Conservation (phyloP, 2,329 filamentous ascomycete genomes). For the Onygenales sp. region DNA sequence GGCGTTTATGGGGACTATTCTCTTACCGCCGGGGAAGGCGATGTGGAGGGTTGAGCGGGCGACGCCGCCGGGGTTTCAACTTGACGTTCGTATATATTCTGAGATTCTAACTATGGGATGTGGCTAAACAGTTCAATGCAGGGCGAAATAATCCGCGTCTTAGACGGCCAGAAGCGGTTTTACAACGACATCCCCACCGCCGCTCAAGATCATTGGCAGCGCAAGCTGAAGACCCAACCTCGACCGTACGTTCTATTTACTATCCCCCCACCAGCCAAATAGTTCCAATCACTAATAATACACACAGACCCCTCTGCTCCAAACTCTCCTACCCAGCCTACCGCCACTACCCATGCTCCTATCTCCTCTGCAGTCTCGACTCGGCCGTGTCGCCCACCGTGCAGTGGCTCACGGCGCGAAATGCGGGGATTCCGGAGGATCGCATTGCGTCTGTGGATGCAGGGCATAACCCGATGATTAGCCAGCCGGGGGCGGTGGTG, state of each 20-base stretch:
- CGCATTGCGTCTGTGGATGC: background rate
- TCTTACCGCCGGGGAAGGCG: background rate
- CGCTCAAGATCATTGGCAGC: conserved; percentile 1
- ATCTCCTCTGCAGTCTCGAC: conserved; percentile 8
- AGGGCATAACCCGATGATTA: conserved; percentile 8
- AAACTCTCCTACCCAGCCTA: conserved; percentile 10
- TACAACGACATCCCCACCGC: conserved; percentile 6
- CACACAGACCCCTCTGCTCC: conserved; percentile 4
- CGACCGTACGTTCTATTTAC: background rate
- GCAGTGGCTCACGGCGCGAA: conserved; percentile 5
- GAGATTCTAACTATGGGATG: background rate
- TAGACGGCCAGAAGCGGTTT: conserved; percentile 4
- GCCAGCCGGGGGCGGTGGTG: conserved; percentile 3
- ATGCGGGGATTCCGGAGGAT: conserved; percentile 3
- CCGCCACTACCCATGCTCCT: conserved; percentile 6
- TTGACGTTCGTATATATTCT: background rate
- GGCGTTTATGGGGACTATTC: conserved; percentile 4
- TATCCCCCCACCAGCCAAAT: background rate
- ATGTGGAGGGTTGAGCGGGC: conserved; percentile 2
- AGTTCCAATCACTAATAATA: background rate
- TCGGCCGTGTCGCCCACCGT: conserved; percentile 1
- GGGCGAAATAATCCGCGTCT: conserved; percentile 2
- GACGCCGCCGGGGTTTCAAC: background rate
- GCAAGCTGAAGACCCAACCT: conserved; percentile 2
- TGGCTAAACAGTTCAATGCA: background rate